Evolutionary conservation across 2,329 filamentous ascomycete genomes (phyloP).

Genomic region (Penicillium sp.): DNA sequence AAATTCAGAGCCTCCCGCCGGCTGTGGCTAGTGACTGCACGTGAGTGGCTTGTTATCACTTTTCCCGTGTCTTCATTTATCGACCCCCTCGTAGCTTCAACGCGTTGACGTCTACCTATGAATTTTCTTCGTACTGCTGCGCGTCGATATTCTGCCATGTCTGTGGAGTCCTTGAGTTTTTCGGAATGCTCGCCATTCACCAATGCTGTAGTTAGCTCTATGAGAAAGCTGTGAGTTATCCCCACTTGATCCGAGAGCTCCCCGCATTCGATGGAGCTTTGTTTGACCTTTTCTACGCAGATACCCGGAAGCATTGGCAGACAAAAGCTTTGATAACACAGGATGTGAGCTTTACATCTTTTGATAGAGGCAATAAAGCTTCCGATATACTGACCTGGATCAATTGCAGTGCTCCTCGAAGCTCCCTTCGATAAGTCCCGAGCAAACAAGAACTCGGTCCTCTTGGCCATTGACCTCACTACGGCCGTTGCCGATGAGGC

Average conservation of each 20-base stretch:
- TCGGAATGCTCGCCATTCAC: slow-evolving; percentile 59
- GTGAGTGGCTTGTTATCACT: slow-evolving; percentile 15
- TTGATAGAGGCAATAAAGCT: background rate
- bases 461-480: slow-evolving; percentile 89
- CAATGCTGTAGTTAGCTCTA: slow-evolving; percentile 68
- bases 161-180: slow-evolving; percentile 21
- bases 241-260: slow-evolving; percentile 5
- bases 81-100: background rate
- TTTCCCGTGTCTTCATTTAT: background rate
- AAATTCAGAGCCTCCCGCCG: slow-evolving; percentile 20
- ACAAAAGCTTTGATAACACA: slow-evolving; percentile 95
- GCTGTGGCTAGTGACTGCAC: slow-evolving; percentile 25
- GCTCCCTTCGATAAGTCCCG: slow-evolving; percentile 60
- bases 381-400: slow-evolving; percentile 1
- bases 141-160: slow-evolving; percentile 36
- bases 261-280: slow-evolving; percentile 11
- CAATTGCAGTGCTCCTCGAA: slow-evolving; percentile 63
- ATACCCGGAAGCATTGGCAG: slow-evolving; percentile 85
- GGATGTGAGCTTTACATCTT: slow-evolving; percentile 54
- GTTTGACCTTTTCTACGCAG: slow-evolving; percentile 46
- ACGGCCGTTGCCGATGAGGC: slow-evolving; percentile 87
- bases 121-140: slow-evolving; percentile 20
- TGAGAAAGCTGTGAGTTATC: slow-evolving; percentile 71
- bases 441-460: slow-evolving; percentile 63
- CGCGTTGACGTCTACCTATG: slow-evolving; percentile 18